Evolutionary conservation across 495 filamentous ascomycete species (phyloP).

Genomic region (Xylaria cubensis): DNA sequence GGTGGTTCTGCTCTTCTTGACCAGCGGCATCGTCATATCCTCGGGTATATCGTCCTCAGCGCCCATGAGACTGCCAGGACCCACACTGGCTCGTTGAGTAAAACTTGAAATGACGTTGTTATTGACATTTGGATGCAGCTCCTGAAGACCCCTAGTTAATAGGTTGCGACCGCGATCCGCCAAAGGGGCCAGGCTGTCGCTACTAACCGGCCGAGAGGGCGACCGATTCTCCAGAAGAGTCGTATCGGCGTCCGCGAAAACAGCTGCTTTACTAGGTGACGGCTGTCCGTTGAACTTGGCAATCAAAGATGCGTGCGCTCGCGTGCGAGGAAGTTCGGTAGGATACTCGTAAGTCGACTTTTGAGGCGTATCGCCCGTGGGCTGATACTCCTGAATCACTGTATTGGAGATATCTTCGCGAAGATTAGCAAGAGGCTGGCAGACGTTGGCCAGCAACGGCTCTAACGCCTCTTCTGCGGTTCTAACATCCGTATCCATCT

Average conservation of each 20-base stretch:
- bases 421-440: slow-evolving; percentile 72
- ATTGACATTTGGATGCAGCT: slow-evolving; percentile 54
- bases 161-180: slow-evolving; percentile 28
- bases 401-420: slow-evolving; percentile 66
- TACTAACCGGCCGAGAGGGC: slow-evolving; percentile 36
- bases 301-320: slow-evolving; percentile 70
- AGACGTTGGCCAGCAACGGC: slow-evolving; percentile 64
- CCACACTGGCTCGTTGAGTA: slow-evolving; percentile 38
- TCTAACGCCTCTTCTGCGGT: slow-evolving; percentile 61
- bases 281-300: slow-evolving; percentile 58
- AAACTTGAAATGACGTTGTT: slow-evolving; percentile 33
- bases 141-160: slow-evolving; percentile 47
- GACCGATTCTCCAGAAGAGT: slow-evolving; percentile 33
- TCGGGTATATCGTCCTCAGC: slow-evolving; percentile 33
- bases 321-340: slow-evolving; percentile 76
- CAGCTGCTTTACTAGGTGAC: slow-evolving; percentile 41
- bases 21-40: slow-evolving; percentile 54
- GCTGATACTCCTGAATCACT: slow-evolving; percentile 74
- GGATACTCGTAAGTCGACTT: slow-evolving; percentile 79
- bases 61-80: slow-evolving; percentile 24
- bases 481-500: slow-evolving; percentile 62
- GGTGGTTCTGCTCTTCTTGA: slow-evolving; percentile 62
- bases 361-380: slow-evolving; percentile 85
- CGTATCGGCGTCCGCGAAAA: slow-evolving; percentile 47
- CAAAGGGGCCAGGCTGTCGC: slow-evolving; percentile 26